Evolutionary conservation across 805 yeast genomes (phyloP), one percentile per base, ranked within the genome.

Genomic region (Yamadazyma ubonensis): DNA sequence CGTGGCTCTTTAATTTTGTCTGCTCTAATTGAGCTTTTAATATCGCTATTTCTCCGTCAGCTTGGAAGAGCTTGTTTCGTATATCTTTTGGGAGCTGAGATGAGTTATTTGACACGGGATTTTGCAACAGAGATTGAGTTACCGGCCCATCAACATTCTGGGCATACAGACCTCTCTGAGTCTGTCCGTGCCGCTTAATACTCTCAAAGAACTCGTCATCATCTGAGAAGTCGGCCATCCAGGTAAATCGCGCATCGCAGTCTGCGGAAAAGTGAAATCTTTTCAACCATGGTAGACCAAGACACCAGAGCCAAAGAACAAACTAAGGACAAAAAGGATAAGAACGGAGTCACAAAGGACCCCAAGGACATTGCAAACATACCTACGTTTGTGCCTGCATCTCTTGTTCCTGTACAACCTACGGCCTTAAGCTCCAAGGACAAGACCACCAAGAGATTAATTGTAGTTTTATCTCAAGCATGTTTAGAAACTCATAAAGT

Each of bases 391-490:
- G 42, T 39, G 14, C 63, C 63, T 33, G 95, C 95, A 2, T 81
- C 89, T 3, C 68, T 89, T 36, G 90, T 89, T 17, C 98, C 98
- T 9, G 81, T 80, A 31, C 90, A 88, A 46, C 98, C 99, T 25
- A 67, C 79, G 18, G 79, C 88, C 6, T 72, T 90, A 40, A 79
- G 78, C 29, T 86, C 97, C 0, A 84, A 78, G 50, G 98, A 91
- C 68, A 91, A 91, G 57, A 73, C 71, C 45, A 83, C 96, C 8
- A 81, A 88, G 62, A 76, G 99, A 56, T 72, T 93, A 53, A 80
- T 93, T 43, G 99, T 93, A 15, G 99, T 93, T n/a, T 74, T 93
- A 32, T 81, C 96, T 11, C 95, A 89, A 57, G 99, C 99, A 11
- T 90, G 97, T 53, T 71, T 93, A 42, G 99, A 93, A 57, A 90